Base-by-base conservation (phyloP, 208 protist genomes). In the Polymyxa betae region DNA sequence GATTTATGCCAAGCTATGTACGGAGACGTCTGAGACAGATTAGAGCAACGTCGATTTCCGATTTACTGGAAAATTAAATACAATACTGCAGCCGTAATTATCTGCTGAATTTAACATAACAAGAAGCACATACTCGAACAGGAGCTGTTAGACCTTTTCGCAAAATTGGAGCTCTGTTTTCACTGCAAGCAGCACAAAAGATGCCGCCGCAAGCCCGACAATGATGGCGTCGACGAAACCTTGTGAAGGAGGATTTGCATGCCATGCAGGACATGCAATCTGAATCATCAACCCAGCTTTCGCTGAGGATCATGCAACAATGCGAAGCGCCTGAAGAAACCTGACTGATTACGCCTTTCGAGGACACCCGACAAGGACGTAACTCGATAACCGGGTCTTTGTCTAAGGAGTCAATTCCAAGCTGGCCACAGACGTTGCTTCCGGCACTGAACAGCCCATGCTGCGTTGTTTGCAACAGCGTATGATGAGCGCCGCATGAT, bases 191-290 rank as follows among this genome's bases (percentile, higher is more conserved):
- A 20, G 60, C 44, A 90, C 90, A 92, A 24, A 90, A 88, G 0
- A 92, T 88, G 0, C 35, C 43, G 12, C 90, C 90, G 29, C 90
- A 92, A 24, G 35, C 45, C 54, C 90, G 88, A 32, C 90, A 92
- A 72, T 92, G 90, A 45, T 92, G 90, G 54, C 52, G 88, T 45
- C 90, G 88, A 0, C 52, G 12, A 35, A 92, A 90, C 0, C 77
- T 32, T 24, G 78, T 49, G 44, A 90, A 90, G 77, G 54, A 24
- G 41, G 43, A 16, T 12, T 89, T 72, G 38, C 90, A 92, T 45
- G 89, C 38, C 90, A 92, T 90, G 40, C 90, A 92, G 38, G 10
- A 0, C 46, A n/a, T n/a, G 0, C 72, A 38, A 24, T 52, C 38
- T 20, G 38, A 77, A 41, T 92, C 90, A 16, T 77, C 72, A 12